Conservation (phyloP, 2,329 filamentous ascomycete species). For the Clarireedia monteithiana region DNA sequence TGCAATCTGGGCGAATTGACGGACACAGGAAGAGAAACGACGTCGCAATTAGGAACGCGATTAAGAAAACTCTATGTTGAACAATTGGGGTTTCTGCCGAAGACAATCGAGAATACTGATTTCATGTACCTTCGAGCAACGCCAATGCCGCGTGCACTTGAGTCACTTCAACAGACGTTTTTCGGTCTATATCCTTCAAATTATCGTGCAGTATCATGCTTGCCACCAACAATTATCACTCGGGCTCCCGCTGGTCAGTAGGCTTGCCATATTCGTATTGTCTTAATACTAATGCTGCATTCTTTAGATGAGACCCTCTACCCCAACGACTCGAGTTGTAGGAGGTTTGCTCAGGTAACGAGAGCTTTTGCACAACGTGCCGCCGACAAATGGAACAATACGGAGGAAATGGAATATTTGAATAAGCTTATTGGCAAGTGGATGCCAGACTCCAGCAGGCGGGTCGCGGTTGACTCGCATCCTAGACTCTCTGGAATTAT, state of each 20-base stretch:
- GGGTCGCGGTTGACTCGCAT: conserved; percentile 74
- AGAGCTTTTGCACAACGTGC: conserved; percentile 65
- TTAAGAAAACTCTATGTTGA: conserved; percentile 68
- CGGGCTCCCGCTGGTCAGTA: conserved; percentile 41
- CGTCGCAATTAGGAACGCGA: conserved; percentile 58
- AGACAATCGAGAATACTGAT: conserved; percentile 44
- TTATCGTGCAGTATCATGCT: conserved; percentile 43
- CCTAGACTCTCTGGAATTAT: conserved; percentile 84
- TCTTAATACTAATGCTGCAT: background rate
- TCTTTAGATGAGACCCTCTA: conserved; percentile 64
- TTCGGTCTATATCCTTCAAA: conserved; percentile 63
- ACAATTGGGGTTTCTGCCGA: conserved; percentile 63
- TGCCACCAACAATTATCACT: conserved; percentile 57
- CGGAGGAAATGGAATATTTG: conserved; percentile 76
- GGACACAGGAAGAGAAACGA: conserved; percentile 65
- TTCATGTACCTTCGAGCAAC: conserved; percentile 68
- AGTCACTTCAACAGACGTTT: conserved; percentile 70
- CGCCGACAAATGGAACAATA: conserved; percentile 65
- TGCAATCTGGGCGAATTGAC: conserved; percentile 76
- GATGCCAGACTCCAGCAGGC: conserved; percentile 65
- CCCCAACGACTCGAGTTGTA: conserved; percentile 69
- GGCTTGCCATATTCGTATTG: background rate
- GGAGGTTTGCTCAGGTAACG: conserved; percentile 61
- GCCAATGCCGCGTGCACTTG: conserved; percentile 66
- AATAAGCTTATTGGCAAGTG: conserved; percentile 71